Conservation (phyloP, 768 basidiomycete genomes). For the Russula sp. region DNA sequence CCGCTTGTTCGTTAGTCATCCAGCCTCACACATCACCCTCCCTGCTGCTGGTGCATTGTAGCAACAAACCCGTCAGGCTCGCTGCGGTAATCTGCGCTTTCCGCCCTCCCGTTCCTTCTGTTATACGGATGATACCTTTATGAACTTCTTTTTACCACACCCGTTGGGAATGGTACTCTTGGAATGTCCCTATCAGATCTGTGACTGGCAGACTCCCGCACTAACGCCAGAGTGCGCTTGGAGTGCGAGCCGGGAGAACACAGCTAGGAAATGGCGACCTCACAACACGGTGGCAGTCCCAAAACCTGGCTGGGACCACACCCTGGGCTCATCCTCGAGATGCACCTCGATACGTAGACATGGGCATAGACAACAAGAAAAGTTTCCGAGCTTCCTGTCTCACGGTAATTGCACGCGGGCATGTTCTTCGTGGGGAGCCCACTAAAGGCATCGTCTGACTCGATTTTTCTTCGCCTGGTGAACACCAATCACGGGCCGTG, state of each 20-base stretch:
- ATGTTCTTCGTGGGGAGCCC: not conserved
- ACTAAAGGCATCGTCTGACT: not conserved
- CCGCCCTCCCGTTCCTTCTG: not conserved
- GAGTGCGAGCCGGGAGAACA: not conserved
- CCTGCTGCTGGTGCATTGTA: not conserved
- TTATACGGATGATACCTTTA: conserved; percentile 2
- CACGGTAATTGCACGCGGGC: not conserved
- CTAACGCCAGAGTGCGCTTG: not conserved
- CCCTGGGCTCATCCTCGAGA: too few relatives aligned
- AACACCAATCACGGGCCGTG: not conserved
- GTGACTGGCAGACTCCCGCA: not conserved
- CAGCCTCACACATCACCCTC: not conserved
- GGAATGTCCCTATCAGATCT: not conserved
- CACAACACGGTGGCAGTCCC: too few relatives aligned
- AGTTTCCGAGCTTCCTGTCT: not conserved
- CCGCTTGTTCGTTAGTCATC: not conserved
- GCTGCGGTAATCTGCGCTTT: not conserved
- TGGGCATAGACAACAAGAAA: too few relatives aligned
- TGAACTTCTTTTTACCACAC: not conserved
- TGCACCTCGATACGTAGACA: too few relatives aligned
- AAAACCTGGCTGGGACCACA: too few relatives aligned
- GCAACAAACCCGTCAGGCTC: not conserved
- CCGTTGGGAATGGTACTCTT: not conserved
- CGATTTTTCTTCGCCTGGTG: not conserved
- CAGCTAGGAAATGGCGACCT: too few relatives aligned